Conservation (phyloP, 2,329 filamentous ascomycete genomes). For the Allantophomopsis cytisporea region DNA sequence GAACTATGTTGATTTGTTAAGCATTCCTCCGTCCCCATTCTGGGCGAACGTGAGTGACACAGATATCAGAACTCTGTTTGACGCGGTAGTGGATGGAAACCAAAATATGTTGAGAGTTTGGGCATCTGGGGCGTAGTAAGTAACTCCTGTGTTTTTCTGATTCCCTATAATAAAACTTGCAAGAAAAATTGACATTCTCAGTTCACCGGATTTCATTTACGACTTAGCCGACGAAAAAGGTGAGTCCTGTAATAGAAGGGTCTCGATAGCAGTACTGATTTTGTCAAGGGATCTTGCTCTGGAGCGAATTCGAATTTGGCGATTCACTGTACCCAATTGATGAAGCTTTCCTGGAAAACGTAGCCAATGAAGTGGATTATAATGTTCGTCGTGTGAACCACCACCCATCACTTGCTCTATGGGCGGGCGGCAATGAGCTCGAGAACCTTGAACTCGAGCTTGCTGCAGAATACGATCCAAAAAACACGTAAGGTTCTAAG, state of each 20-base stretch:
- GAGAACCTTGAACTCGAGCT: slow-evolving; percentile 34
- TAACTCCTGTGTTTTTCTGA: neutral
- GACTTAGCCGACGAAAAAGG: slow-evolving; percentile 48
- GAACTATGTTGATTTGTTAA: slow-evolving; percentile 28
- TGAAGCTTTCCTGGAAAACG: slow-evolving; percentile 37
- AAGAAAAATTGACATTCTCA: no score
- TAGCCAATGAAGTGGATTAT: slow-evolving; percentile 39
- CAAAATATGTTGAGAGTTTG: slow-evolving; percentile 53
- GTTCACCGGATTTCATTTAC: no score
- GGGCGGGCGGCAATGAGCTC: slow-evolving; percentile 45
- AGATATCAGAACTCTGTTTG: slow-evolving; percentile 36
- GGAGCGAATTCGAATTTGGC: slow-evolving; percentile 50
- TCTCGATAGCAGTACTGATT: no score
- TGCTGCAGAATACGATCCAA: slow-evolving; percentile 15
- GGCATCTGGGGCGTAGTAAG: slow-evolving; percentile 39
- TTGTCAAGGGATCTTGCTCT: slow-evolving; percentile 29
- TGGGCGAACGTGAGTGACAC: slow-evolving; percentile 43
- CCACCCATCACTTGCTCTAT: slow-evolving; percentile 39
- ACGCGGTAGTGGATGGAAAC: slow-evolving; percentile 39
- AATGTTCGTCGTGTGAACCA: slow-evolving; percentile 48
- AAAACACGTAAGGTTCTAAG: neutral
- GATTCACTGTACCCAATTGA: slow-evolving; percentile 45
- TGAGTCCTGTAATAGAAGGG: slow-evolving; percentile 3
- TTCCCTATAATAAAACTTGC: no score
- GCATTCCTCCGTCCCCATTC: slow-evolving; percentile 45